phyloP scores from a whole-genome alignment of 176 grass and related monocot genomes.

The Musa beccarii region DNA sequence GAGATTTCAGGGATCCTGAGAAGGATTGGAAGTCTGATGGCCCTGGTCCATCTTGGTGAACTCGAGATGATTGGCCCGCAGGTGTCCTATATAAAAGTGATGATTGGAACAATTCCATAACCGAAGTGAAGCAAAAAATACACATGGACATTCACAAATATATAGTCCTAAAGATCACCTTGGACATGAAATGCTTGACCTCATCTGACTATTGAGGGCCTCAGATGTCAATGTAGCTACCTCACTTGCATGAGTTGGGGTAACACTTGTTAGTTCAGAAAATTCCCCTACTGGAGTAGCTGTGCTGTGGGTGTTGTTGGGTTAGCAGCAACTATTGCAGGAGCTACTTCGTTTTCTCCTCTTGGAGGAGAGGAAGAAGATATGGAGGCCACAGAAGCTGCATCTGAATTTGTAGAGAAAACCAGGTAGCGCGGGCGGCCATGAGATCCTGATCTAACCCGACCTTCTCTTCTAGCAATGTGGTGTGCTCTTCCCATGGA shows the following conservation, averaged over 20 bases:
- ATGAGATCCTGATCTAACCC: conserved; percentile 41
- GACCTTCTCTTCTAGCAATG: conserved; percentile 62
- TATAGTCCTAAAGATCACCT: conserved; percentile 26
- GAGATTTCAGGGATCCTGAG: conserved; percentile 77
- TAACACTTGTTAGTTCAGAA: conserved; percentile 23
- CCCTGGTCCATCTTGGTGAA: conserved; percentile 49
- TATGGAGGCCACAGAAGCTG: conserved; percentile 23
- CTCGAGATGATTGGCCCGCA: conserved; percentile 57
- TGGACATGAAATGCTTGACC: conserved; percentile 39
- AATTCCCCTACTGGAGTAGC: conserved; percentile 27
- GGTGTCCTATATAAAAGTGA: conserved; percentile 21
- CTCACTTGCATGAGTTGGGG: conserved; percentile 39
- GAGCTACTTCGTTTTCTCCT: conserved; percentile 29
- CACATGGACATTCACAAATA: not conserved
- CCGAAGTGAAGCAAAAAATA: not conserved
- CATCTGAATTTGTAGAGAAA: conserved; percentile 40
- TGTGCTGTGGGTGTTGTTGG: conserved; percentile 26
- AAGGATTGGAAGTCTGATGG: conserved; percentile 73
- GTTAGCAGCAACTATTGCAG: conserved; percentile 24
- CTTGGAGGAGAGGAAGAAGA: conserved; percentile 37
- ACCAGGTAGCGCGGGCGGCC: conserved; percentile 46
- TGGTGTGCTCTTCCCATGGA: conserved; percentile 54
- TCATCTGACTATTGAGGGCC: conserved; percentile 36
- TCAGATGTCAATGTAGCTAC: conserved; percentile 41
- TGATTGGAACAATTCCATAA: conserved; percentile 15